Conservation (phyloP, 441 rosid species). For the Jatropha multifida region DNA sequence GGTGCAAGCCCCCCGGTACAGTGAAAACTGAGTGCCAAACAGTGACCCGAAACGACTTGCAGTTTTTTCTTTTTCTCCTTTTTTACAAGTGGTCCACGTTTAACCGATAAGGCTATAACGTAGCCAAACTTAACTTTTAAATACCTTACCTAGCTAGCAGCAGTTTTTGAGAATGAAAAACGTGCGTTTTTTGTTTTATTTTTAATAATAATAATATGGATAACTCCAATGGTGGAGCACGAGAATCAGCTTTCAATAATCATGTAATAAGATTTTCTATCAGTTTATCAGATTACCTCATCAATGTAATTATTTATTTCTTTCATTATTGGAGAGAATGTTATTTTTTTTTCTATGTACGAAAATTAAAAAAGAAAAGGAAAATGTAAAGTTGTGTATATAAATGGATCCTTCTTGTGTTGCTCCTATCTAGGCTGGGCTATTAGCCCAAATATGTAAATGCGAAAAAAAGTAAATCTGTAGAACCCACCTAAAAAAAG, state of each 20-base stretch:
- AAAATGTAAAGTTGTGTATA: too few species aligned
- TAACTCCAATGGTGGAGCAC: background rate
- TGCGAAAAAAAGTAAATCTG: too few species aligned
- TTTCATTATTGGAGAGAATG: too few species aligned
- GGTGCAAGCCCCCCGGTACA: background rate
- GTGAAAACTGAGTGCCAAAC: background rate
- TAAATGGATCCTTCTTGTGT: too few species aligned
- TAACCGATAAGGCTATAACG: background rate
- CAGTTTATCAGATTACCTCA: too few species aligned
- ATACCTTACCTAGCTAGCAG: background rate
- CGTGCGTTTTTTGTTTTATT: background rate
- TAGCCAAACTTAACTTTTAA: background rate
- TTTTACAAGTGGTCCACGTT: background rate
- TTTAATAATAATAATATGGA: background rate
- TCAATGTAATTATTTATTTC: too few species aligned
- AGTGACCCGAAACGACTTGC: background rate
- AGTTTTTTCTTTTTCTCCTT: background rate
- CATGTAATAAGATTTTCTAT: background rate
- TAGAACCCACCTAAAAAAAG: too few species aligned
- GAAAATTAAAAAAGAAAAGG: too few species aligned
- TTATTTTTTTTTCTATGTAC: too few species aligned
- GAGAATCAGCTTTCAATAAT: background rate
- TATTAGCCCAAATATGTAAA: too few species aligned
- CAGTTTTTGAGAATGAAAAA: background rate
- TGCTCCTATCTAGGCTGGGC: too few species aligned